Evolutionary conservation across 495 filamentous ascomycete species (phyloP).

Genomic region (Annulohypoxylon moriforme): DNA sequence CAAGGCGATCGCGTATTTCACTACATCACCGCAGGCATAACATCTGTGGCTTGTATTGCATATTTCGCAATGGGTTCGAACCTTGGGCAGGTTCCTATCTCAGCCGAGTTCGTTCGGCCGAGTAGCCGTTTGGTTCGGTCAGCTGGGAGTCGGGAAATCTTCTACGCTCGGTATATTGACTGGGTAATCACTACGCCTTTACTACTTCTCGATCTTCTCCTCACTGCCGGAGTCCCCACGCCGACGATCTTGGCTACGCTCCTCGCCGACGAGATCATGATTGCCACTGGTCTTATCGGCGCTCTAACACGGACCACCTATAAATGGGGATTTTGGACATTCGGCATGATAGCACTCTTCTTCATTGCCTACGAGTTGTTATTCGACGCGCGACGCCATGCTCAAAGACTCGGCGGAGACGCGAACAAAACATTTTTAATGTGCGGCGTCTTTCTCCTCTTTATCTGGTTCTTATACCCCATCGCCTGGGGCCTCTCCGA

Average conservation of each 20-base stretch:
- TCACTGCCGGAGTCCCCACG: slow-evolving; percentile 73
- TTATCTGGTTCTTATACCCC: slow-evolving; percentile 75
- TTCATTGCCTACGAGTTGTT: slow-evolving; percentile 68
- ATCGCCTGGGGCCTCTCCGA: slow-evolving; percentile 75
- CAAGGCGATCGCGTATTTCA: slow-evolving; percentile 72
- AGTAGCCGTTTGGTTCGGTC: slow-evolving; percentile 51
- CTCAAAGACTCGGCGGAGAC: slow-evolving; percentile 61
- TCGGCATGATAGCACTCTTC: slow-evolving; percentile 68
- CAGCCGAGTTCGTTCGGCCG: slow-evolving; percentile 62
- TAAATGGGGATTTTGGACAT: slow-evolving; percentile 77
- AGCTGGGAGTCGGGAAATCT: slow-evolving; percentile 69
- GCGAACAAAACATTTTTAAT: slow-evolving; percentile 63
- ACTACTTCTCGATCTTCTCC: slow-evolving; percentile 68
- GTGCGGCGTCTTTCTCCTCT: slow-evolving; percentile 62
- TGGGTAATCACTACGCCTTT: slow-evolving; percentile 65
- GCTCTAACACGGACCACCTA: slow-evolving; percentile 66
- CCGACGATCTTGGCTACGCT: slow-evolving; percentile 72
- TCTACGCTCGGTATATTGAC: slow-evolving; percentile 77
- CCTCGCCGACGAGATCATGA: slow-evolving; percentile 71
- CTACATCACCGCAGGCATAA: slow-evolving; percentile 71
- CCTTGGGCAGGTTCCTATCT: slow-evolving; percentile 72
- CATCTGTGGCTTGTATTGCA: slow-evolving; percentile 70
- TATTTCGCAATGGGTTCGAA: slow-evolving; percentile 78
- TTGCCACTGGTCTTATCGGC: slow-evolving; percentile 71
- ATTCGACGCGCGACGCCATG: slow-evolving; percentile 64